Evolutionary conservation across 2,329 filamentous ascomycete genomes (phyloP).

Genomic region (Colletotrichum sp.): DNA sequence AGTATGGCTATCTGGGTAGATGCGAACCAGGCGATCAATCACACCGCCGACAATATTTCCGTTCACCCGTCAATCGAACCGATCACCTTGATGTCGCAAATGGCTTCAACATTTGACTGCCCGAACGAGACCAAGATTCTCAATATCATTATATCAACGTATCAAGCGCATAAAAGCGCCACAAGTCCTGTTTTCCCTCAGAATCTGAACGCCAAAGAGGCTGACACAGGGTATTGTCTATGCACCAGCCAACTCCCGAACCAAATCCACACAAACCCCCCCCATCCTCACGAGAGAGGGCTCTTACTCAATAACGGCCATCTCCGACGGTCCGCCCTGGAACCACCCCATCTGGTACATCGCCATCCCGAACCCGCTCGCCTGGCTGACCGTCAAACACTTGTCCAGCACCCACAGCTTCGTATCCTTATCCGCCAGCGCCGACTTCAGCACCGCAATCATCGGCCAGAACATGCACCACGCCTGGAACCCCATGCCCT

Average conservation of each 20-base stretch:
- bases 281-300: not conserved
- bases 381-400: not conserved
- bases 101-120: not conserved
- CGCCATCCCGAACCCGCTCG: slow-evolving; percentile 9
- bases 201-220: not conserved
- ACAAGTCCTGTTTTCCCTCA: not conserved
- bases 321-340: not conserved
- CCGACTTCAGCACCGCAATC: slow-evolving; percentile 1
- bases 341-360: slow-evolving; percentile 15
- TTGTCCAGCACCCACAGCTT: slow-evolving; percentile 9
- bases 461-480: slow-evolving; percentile 21
- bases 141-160: not conserved
- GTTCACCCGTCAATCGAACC: not conserved
- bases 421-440: not conserved
- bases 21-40: not conserved
- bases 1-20: not conserved
- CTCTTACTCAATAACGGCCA: not conserved
- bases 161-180: not conserved
- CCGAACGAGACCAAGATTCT: not conserved
- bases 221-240: not conserved
- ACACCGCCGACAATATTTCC: not conserved
- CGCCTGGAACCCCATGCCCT: slow-evolving; percentile 1
- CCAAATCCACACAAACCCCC: not conserved
- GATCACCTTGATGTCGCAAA: not conserved
- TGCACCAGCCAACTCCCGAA: not conserved